phyloP scores from a whole-genome alignment of 2,329 filamentous ascomycete species.

The Aspergillus transmontanensis region DNA sequence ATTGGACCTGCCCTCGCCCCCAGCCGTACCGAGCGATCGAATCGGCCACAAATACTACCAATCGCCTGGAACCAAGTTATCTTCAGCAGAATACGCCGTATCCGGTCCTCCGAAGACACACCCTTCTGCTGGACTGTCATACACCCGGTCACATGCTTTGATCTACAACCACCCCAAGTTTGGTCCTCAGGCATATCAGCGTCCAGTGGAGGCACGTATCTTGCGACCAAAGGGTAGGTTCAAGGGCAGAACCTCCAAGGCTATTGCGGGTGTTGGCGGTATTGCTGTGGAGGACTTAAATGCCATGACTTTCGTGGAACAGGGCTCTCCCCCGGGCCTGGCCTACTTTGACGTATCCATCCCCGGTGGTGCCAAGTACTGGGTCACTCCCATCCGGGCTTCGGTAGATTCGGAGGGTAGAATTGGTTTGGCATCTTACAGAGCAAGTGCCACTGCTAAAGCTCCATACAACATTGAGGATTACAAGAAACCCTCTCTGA shows the following conservation, averaged over 20 bases:
- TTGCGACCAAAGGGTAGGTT: conserved; percentile 50
- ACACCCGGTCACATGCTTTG: conserved; percentile 58
- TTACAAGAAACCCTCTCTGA: conserved; percentile 30
- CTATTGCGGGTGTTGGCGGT: conserved; percentile 45
- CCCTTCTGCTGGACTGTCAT: conserved; percentile 65
- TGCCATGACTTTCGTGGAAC: conserved; percentile 34
- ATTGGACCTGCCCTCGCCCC: conserved; percentile 57
- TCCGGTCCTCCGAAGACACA: conserved; percentile 63
- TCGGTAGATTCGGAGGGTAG: conserved; percentile 48
- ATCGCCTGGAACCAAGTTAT: conserved; percentile 37
- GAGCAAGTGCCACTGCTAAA: conserved; percentile 36
- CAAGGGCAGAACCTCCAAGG: conserved; percentile 34
- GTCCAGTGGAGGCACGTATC: conserved; percentile 61
- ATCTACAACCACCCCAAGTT: conserved; percentile 62
- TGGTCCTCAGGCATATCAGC: conserved; percentile 57
- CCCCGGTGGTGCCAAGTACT: conserved; percentile 56
- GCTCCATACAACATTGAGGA: conserved; percentile 41
- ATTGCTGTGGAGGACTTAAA: conserved; percentile 43
- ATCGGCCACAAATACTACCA: conserved; percentile 38
- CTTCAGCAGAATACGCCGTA: conserved; percentile 46
- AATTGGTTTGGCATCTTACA: conserved; percentile 42
- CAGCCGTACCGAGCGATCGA: conserved; percentile 39
- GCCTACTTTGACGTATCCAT: conserved; percentile 47
- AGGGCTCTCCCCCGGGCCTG: conserved; percentile 44
- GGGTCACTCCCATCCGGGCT: conserved; percentile 52